Percentiles rank a stretch among this genome's conserved stretches.
phyloP scores from a whole-genome alignment of 371 early-diverging fungal species.

The Syncephalastrum contaminatum region DNA sequence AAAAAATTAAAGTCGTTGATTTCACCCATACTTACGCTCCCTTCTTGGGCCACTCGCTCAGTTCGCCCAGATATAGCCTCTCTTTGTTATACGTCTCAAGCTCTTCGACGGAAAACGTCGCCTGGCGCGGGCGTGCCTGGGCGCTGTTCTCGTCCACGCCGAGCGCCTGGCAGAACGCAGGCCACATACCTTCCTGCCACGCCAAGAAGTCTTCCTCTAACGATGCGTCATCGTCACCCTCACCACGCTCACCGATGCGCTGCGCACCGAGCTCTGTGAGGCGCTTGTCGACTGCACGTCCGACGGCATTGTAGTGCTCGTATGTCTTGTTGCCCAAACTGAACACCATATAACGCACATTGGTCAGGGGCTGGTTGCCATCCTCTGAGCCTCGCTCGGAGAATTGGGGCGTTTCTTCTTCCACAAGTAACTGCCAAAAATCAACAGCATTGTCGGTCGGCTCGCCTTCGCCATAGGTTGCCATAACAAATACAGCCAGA shows the following conservation, averaged over 20 bases:
- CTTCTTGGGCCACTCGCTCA: constrained; percentile 40
- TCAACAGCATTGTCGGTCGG: constrained; percentile 93
- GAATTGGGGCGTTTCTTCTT: constrained; percentile 69
- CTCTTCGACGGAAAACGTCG: constrained; percentile 44
- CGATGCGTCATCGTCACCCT: constrained; percentile 96
- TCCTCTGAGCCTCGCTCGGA: constrained; percentile 53
- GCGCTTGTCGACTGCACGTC: constrained; percentile 63
- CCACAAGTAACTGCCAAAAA: constrained; percentile 76
- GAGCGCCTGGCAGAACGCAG: constrained; percentile 70
- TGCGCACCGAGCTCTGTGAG: constrained; percentile 74
- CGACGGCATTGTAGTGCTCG: constrained; percentile 90
- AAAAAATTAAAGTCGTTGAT: constrained; percentile 1
- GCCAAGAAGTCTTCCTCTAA: constrained; percentile 93
- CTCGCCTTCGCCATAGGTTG: constrained; percentile 92
- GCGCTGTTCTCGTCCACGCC: constrained; percentile 60
- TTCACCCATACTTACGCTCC: constrained; percentile 18
- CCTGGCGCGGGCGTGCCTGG: constrained; percentile 34
- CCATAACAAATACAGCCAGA: constrained; percentile 80
- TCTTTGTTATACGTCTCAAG: constrained; percentile 30
- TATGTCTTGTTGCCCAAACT: constrained; percentile 97
- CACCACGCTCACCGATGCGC: constrained; percentile 80
- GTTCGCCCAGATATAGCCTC: constrained; percentile 62
- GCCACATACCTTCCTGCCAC: constrained; percentile 90
- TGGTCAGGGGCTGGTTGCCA: constrained; percentile 49
- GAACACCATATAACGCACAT: constrained; percentile 80